A percentile compares a stretch with the other conserved stretches of the same genome.
These are phyloP conservation scores for Alternaria metachromatica DNA, from an alignment of 2,329 filamentous ascomycete species.

Conservation along the genomic window DNA sequence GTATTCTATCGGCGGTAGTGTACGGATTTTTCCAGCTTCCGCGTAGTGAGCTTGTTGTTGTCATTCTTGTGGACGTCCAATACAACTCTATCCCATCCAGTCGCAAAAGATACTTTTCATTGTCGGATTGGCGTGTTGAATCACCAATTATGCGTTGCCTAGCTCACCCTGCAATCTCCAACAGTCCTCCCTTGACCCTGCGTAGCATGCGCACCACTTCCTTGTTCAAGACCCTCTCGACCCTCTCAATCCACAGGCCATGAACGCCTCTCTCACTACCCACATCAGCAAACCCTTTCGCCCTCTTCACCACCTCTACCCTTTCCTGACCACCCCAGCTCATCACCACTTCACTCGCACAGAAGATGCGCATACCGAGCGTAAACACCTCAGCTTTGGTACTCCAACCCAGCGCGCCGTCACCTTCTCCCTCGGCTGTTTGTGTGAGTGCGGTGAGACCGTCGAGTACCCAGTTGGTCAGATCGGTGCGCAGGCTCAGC, in stretches of 20 bases:
- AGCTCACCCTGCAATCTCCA: background rate
- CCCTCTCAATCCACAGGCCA: conserved; percentile 47
- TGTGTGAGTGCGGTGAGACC: conserved; percentile 57
- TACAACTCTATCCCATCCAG: background rate
- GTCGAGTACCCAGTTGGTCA: conserved; percentile 57
- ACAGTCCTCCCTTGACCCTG: conserved; percentile 6
- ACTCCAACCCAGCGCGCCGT: conserved; percentile 76
- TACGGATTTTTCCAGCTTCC: background rate
- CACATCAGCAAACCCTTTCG: conserved; percentile 35
- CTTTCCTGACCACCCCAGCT: conserved; percentile 26
- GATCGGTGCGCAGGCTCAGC: conserved; percentile 21
- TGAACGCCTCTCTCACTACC: conserved; percentile 35
- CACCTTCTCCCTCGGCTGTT: conserved; percentile 50
- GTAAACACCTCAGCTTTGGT: conserved; percentile 72
- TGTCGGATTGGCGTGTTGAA: background rate
- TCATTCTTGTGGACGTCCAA: background rate
- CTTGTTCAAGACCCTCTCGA: conserved; percentile 41
- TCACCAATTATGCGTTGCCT: background rate
- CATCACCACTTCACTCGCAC: conserved; percentile 50
- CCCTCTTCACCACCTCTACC: conserved; percentile 28
- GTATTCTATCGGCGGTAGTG: conserved; percentile 28
- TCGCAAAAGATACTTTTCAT: background rate
- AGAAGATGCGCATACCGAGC: conserved; percentile 58
- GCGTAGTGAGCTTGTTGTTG: background rate
- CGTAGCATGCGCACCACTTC: conserved; percentile 20